Evolutionary conservation across 2,329 filamentous ascomycete species (phyloP), one percentile per base, ranked within the genome.

Genomic region (Rutstroemia sp.): DNA sequence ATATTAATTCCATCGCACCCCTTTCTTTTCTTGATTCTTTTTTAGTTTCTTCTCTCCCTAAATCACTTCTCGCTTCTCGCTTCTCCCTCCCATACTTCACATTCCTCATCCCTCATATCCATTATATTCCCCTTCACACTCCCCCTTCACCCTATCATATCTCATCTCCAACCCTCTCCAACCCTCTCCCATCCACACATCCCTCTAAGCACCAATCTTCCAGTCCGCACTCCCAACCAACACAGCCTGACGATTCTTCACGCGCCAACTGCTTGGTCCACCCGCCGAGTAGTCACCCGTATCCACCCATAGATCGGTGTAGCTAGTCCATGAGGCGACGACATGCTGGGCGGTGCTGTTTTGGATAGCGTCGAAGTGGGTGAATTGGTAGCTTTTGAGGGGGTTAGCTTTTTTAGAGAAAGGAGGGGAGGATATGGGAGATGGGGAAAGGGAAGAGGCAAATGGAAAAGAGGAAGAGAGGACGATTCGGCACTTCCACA

Each of bases 221-320:
- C 47, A 17, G 23, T 48, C 44, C 5, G 44, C 6, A 2, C 51
- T 42, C 2, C 52, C 52, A 5, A 49, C 19, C 36, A 50, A 36
- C 3, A 17, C 14, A 14, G 34, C 25, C 38, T 54, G 52, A 34
- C 52, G 49, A 10, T 42, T 21, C 46, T 50, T 48, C 10, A 54
- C 52, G 14, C 46, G 49, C 52, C 52, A 54, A 14, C 45, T 42
- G 10, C 52, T 54, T 25, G 42, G 25, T 50, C 14, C 46, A 34
- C 23, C 42, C 46, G 7, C 27, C 8, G 27, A 30, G 9, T 42
- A 50, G 3, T 40, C 45, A 25, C 38, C 16, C 2, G 52, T 54
- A 36, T 54, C 45, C 21, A 54, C 25, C 17, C 36, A 54, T 17
- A 49, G 21, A 50, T 54, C 52, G 9, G n/a, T 36, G 25, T 34